Evolutionary conservation across 176 grass and related monocot genomes (phyloP).

Genomic region (Panicum miliaceum): DNA sequence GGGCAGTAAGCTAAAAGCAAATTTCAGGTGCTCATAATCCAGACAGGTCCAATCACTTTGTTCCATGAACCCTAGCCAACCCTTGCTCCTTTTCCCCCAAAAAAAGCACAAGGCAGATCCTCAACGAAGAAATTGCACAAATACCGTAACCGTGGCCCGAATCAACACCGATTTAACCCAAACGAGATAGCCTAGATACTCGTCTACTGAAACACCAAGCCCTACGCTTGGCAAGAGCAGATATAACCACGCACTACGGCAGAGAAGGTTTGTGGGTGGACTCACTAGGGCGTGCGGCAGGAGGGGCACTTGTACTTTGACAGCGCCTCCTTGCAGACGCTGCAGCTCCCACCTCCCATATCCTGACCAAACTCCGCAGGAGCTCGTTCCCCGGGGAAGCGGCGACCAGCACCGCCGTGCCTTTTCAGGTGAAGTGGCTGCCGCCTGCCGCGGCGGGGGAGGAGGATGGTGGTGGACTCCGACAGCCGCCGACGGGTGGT

Average conservation of each 20-base stretch:
- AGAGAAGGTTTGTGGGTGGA: background rate
- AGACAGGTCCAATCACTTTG: background rate
- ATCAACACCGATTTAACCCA: background rate
- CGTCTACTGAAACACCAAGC: background rate
- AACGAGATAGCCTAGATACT: background rate
- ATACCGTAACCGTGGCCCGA: background rate
- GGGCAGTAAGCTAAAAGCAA: background rate
- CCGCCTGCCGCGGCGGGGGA: background rate
- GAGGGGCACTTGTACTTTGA: slow-evolving; percentile 94
- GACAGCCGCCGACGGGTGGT: background rate
- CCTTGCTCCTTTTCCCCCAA: background rate
- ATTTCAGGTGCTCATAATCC: background rate
- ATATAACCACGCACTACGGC: background rate
- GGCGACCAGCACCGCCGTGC: background rate
- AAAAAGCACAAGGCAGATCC: background rate
- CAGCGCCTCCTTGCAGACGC: slow-evolving; percentile 72
- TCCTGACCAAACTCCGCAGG: background rate
- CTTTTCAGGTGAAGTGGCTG: background rate
- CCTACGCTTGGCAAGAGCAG: background rate
- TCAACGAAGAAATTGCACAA: background rate
- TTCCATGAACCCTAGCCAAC: slow-evolving; percentile 5
- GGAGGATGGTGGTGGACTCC: background rate
- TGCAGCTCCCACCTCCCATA: slow-evolving; percentile 60
- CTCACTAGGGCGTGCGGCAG: slow-evolving; percentile 90
- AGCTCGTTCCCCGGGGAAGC: background rate